Percentiles rank a stretch among this genome's conserved stretches.
phyloP scores from a whole-genome alignment of 768 basidiomycete genomes.

The Lactifluus piperatus region DNA sequence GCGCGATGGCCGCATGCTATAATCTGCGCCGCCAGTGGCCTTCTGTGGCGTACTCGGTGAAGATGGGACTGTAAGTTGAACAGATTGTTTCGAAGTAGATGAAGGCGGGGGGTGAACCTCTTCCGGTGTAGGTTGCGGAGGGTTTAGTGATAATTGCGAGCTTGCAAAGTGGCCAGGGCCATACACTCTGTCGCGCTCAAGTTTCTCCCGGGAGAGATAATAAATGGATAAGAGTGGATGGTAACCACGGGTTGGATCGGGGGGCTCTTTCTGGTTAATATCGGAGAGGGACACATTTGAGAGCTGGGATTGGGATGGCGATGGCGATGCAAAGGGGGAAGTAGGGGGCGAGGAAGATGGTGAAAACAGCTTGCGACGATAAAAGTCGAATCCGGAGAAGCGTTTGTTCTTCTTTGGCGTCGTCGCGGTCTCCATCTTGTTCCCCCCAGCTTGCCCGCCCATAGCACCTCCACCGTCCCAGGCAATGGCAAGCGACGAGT shows the following conservation, averaged over 20 bases:
- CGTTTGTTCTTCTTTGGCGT: constrained; percentile 59
- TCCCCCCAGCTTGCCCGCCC: constrained; percentile 28
- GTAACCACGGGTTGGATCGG: constrained; percentile 87
- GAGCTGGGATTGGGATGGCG: constrained; percentile 48
- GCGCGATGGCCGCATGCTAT: constrained; percentile 75
- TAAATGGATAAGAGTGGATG: constrained; percentile 96
- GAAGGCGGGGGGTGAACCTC: constrained; percentile 21
- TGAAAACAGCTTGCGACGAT: constrained; percentile 79
- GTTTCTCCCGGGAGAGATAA: constrained; percentile 90
- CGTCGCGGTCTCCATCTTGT: constrained; percentile 13
- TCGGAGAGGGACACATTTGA: constrained; percentile 40
- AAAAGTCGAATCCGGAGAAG: constrained; percentile 96
- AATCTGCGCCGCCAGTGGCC: constrained; percentile 51
- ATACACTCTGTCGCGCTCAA: constrained; percentile 89
- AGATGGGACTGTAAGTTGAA: constrained; percentile 15
- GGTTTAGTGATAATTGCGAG: constrained; percentile 57
- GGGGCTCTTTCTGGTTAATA: constrained; percentile 34
- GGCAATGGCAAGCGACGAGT: constrained; percentile 61
- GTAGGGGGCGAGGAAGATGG: constrained; percentile 38
- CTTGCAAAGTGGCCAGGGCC: constrained; percentile 91
- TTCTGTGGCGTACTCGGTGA: constrained; percentile 28
- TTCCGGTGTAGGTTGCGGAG: constrained; percentile 1
- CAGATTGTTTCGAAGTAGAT: constrained; percentile 20
- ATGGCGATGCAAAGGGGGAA: constrained; percentile 53
- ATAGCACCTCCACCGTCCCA: constrained; percentile 35